A percentile compares a stretch with the other conserved stretches of the same genome.
Conservation (phyloP, 768 basidiomycete species). For the Rhodotorula paludigena region DNA sequence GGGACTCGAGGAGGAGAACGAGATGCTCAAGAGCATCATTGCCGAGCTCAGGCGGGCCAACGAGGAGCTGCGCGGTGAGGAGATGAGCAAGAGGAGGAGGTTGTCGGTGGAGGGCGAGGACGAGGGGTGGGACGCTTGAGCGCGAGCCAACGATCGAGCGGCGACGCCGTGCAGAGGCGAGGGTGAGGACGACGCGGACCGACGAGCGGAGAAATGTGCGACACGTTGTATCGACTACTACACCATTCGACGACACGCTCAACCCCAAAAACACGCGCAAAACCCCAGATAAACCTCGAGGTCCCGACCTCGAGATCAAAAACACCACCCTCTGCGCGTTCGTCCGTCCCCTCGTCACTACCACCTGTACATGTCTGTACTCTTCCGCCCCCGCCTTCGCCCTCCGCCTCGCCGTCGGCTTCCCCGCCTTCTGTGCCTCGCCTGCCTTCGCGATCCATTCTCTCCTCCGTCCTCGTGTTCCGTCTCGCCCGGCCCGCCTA, state of each 20-base stretch:
- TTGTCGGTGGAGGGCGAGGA: neutral
- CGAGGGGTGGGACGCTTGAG: neutral
- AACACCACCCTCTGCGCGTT: neutral
- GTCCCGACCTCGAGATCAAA: neutral
- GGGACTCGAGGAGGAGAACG: neutral
- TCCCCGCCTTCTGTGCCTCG: too few species aligned
- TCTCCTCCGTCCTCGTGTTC: too few species aligned
- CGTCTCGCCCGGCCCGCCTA: too few species aligned
- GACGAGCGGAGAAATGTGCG: too few species aligned
- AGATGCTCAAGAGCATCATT: neutral
- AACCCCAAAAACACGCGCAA: neutral
- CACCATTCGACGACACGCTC: neutral
- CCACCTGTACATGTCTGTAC: too few species aligned
- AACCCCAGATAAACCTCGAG: neutral
- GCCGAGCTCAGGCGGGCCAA: neutral
- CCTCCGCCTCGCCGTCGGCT: too few species aligned
- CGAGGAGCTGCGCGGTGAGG: neutral
- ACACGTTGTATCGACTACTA: neutral
- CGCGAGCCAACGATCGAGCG: neutral
- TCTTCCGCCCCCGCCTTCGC: too few species aligned
- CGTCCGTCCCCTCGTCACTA: too few species aligned
- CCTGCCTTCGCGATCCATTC: too few species aligned
- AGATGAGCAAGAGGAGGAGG: neutral
- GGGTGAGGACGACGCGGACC: too few species aligned
- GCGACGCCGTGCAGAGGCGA: neutral